A percentile compares a stretch with the other conserved stretches of the same genome.
Evolutionary conservation across 495 filamentous ascomycete species (phyloP).

Genomic region (Neurospora discreta): DNA sequence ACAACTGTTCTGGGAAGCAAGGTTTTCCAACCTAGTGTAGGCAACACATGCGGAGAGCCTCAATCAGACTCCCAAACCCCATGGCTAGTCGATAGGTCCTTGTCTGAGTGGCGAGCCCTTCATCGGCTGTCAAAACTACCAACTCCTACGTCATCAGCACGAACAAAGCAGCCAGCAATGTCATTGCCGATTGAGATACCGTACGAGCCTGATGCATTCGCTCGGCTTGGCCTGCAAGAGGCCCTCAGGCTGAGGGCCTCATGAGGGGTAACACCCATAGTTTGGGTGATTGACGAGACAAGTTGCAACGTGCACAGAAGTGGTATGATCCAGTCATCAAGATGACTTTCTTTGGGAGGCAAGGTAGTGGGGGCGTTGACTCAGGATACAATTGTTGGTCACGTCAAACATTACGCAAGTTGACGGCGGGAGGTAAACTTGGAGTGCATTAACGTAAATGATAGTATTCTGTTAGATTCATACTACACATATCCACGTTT

Average conservation of each 20-base stretch:
- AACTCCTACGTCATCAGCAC: not conserved
- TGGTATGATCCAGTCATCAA: not conserved
- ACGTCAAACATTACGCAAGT: not conserved
- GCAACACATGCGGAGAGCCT: too few species aligned
- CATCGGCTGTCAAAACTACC: too few species aligned
- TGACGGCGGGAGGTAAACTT: not conserved
- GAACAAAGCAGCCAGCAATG: not conserved
- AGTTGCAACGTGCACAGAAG: not conserved
- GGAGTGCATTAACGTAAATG: not conserved
- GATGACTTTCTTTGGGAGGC: not conserved
- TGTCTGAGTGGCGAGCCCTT: too few species aligned
- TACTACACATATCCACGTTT: not conserved
- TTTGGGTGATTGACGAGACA: not conserved
- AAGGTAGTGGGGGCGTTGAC: not conserved
- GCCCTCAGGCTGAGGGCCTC: too few species aligned
- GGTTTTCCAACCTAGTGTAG: too few species aligned
- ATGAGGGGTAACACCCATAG: not conserved
- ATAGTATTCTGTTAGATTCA: not conserved
- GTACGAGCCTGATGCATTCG: not conserved
- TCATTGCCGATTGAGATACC: not conserved
- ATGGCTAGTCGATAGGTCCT: too few species aligned
- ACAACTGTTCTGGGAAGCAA: too few species aligned
- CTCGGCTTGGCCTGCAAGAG: not conserved
- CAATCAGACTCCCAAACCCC: too few species aligned
- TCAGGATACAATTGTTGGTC: not conserved